phyloP scores from a whole-genome alignment of 1,139 yeast genomes.

The Zhuliangozyma blackwelliae region DNA sequence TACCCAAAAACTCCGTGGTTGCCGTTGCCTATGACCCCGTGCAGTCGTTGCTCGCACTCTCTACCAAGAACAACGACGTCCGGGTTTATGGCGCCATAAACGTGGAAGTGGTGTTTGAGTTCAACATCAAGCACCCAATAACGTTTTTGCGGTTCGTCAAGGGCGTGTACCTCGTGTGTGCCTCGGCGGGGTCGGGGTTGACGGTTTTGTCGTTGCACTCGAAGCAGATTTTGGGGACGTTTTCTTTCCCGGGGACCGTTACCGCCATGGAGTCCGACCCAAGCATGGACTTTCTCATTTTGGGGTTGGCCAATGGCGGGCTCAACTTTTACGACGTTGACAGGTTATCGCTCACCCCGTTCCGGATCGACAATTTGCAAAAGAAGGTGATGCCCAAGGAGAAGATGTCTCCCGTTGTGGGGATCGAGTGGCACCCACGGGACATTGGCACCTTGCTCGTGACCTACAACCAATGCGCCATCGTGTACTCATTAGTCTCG shows the following conservation, averaged over 20 bases:
- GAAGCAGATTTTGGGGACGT: slow-evolving; percentile 52
- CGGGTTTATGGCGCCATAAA: slow-evolving; percentile 82
- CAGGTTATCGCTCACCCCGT: slow-evolving; percentile 62
- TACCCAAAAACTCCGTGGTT: slow-evolving; percentile 41
- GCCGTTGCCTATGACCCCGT: slow-evolving; percentile 82
- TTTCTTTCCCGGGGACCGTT: slow-evolving; percentile 61
- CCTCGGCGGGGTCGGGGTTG: slow-evolving; percentile 41
- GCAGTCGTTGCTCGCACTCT: slow-evolving; percentile 78
- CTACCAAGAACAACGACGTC: slow-evolving; percentile 66
- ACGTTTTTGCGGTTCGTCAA: slow-evolving; percentile 62
- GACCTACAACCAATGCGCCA: slow-evolving; percentile 66
- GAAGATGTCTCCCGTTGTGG: slow-evolving; percentile 55
- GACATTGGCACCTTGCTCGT: slow-evolving; percentile 78
- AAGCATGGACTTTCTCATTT: slow-evolving; percentile 76
- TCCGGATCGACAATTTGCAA: slow-evolving; percentile 71
- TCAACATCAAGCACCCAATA: slow-evolving; percentile 50
- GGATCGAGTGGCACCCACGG: slow-evolving; percentile 80
- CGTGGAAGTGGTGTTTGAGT: slow-evolving; percentile 67
- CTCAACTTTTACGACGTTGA: slow-evolving; percentile 80
- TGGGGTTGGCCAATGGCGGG: slow-evolving; percentile 79
- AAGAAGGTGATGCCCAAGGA: slow-evolving; percentile 47
- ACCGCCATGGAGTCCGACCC: slow-evolving; percentile 76
- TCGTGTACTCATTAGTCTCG: slow-evolving; percentile 62
- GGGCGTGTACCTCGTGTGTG: slow-evolving; percentile 73
- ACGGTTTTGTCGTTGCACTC: slow-evolving; percentile 68